Conservation (phyloP, 148 eudicot genomes). For the Agrostemma githago region DNA sequence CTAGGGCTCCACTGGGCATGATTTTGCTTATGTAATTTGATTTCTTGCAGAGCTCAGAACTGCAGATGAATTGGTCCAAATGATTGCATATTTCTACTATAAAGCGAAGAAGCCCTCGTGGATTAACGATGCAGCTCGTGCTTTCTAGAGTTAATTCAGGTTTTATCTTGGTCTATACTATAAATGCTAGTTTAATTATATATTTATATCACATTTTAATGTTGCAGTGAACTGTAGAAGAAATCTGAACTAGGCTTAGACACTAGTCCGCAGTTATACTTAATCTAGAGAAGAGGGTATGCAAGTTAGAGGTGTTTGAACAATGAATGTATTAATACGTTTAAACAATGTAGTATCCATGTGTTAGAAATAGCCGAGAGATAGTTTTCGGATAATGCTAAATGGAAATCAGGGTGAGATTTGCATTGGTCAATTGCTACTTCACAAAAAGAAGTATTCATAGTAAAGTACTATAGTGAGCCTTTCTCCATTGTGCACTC, state of each 20-base stretch:
- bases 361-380: not conserved
- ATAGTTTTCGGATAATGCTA: too few relatives aligned
- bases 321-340: too few relatives aligned
- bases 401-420: not conserved
- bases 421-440: not conserved
- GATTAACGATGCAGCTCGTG: conserved; percentile 41
- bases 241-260: not conserved
- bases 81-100: conserved; percentile 89
- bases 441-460: not conserved
- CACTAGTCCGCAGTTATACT: not conserved
- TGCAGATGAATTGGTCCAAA: conserved; percentile 82
- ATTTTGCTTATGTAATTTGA: conserved; percentile 9
- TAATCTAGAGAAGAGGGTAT: not conserved
- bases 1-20: not conserved
- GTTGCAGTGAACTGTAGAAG: not conserved
- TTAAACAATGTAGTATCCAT: not conserved
- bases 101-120: conserved; percentile 88
- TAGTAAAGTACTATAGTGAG: too few relatives aligned
- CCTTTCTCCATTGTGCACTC: not conserved
- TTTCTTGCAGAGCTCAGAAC: conserved; percentile 55
- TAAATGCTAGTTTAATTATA: not conserved
- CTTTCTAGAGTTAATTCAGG: conserved; percentile 18
- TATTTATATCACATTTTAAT: not conserved
- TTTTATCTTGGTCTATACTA: not conserved
- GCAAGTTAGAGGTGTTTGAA: not conserved